phyloP scores from a whole-genome alignment of 108 stramenopile species.

The Pseudonitzschia pungens region DNA sequence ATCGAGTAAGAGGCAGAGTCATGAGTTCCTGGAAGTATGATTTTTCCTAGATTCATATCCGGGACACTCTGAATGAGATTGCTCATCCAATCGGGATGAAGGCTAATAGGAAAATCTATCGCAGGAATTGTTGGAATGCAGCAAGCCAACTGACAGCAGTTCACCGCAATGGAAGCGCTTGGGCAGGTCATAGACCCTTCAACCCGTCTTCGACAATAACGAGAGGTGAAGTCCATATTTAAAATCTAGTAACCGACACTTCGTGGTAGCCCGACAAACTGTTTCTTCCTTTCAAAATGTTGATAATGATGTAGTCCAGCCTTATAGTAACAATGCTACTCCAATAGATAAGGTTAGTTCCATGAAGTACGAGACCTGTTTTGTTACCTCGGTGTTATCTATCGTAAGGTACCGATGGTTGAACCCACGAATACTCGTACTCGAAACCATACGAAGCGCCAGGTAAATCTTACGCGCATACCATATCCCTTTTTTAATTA shows the following conservation, averaged over 20 bases:
- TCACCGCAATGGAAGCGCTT: constrained; percentile 53
- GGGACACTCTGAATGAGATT: constrained; percentile 42
- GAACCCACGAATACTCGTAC: too few species aligned
- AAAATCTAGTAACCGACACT: background rate
- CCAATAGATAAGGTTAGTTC: too few species aligned
- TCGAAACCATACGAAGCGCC: too few species aligned
- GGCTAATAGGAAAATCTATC: constrained; percentile 33
- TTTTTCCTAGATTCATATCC: constrained; percentile 40
- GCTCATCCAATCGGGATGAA: constrained; percentile 61
- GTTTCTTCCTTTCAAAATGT: too few species aligned
- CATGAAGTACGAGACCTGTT: too few species aligned
- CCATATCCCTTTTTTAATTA: too few species aligned
- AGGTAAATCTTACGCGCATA: too few species aligned
- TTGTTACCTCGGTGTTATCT: too few species aligned
- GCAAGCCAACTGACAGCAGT: constrained; percentile 65
- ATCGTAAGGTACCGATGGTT: too few species aligned
- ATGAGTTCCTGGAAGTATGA: constrained; percentile 64
- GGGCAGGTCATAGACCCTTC: constrained; percentile 42
- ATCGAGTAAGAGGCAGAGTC: constrained; percentile 67
- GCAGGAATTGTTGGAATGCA: constrained; percentile 47
- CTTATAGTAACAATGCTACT: too few species aligned
- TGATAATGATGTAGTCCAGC: too few species aligned
- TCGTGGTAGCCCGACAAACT: too few species aligned
- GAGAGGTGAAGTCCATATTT: constrained; percentile 44
- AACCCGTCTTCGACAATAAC: constrained; percentile 36